Evolutionary conservation across 306 rosid species (phyloP), one percentile per base, ranked within the genome.

Genomic region (Castanea crenata): DNA sequence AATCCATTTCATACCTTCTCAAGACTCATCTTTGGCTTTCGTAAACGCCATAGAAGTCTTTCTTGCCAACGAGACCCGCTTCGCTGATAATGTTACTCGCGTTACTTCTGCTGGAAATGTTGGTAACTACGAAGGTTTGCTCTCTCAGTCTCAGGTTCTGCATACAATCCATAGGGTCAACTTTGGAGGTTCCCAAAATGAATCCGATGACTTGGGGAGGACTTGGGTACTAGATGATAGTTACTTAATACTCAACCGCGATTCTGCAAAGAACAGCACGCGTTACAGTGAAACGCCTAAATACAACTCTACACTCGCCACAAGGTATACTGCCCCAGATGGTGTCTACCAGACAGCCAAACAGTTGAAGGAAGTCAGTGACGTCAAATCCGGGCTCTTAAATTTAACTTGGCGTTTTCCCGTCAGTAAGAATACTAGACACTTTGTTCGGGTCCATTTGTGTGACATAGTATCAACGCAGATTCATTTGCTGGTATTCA

Each of bases 11-110:
- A 49, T 55, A 0, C 92, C 92, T 6, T 27, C 20, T 32, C 75
- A 35, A n/a, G 0, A 8, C 5, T 29, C 74, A 4, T 57, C 81
- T 3, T 25, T 82, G 32, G 87, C 90, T 0, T 89, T 86, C 74
- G 87, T 89, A 2, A 89, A 86, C 23, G 92, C 92, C 27, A 80
- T 89, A 18, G 92, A 89, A 76, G 81, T 89, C 5, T 82, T 86
- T 61, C 25, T 20, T 2, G 78, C 83, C 2, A 90, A 90, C 1
- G 5, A 31, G 0, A 80, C 11, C 51, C 84, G 41, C 3, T 55
- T 65, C 64, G 0, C 4, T 0, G 29, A 57, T 38, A 0, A 0
- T 0, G 62, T 62, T 5, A 0, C 13, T 0, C 29, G 6, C 54
- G 83, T 80, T 74, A 81, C 32, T 51, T 15, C 31, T 1, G 19